These are phyloP conservation scores for Fusarium bulbicola DNA, from an alignment of 2,329 filamentous ascomycete genomes.

Conservation along the genomic window DNA sequence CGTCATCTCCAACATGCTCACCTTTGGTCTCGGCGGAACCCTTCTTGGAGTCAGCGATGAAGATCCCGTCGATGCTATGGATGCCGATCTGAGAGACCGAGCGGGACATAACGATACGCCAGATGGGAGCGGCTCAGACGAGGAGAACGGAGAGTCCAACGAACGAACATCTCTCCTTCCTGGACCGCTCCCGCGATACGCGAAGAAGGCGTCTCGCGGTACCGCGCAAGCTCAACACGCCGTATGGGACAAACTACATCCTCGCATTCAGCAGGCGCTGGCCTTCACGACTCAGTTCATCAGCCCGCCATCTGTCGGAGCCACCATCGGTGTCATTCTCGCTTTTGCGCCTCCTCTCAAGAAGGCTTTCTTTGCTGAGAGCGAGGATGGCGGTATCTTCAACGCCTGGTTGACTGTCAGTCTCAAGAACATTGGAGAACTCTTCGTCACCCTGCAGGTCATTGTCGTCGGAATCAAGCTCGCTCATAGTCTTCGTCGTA, in stretches of 20 bases:
- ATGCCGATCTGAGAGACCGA: slow-evolving; percentile 10
- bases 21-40: slow-evolving; percentile 21
- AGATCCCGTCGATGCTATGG: slow-evolving; percentile 24
- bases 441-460: slow-evolving; percentile 25
- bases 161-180: slow-evolving; percentile 25
- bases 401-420: slow-evolving; percentile 29
- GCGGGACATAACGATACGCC: neutral
- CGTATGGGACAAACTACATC: slow-evolving; percentile 15
- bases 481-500: slow-evolving; percentile 25
- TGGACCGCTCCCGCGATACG: slow-evolving; percentile 16
- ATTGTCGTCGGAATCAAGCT: slow-evolving; percentile 30
- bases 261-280: slow-evolving; percentile 6
- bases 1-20: slow-evolving; percentile 31
- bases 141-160: neutral
- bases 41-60: slow-evolving; percentile 24
- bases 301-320: slow-evolving; percentile 17
- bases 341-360: slow-evolving; percentile 18
- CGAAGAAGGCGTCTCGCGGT: slow-evolving; percentile 4
- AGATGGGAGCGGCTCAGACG: neutral
- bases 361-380: slow-evolving; percentile 22
- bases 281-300: slow-evolving; percentile 15
- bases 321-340: slow-evolving; percentile 9
- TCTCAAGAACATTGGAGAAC: slow-evolving; percentile 28
- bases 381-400: slow-evolving; percentile 19
- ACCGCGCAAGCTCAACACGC: slow-evolving; percentile 16